These are phyloP conservation scores for Diaporthe batatas DNA, from an alignment of 2,329 filamentous ascomycete genomes.

Conservation along the genomic window DNA sequence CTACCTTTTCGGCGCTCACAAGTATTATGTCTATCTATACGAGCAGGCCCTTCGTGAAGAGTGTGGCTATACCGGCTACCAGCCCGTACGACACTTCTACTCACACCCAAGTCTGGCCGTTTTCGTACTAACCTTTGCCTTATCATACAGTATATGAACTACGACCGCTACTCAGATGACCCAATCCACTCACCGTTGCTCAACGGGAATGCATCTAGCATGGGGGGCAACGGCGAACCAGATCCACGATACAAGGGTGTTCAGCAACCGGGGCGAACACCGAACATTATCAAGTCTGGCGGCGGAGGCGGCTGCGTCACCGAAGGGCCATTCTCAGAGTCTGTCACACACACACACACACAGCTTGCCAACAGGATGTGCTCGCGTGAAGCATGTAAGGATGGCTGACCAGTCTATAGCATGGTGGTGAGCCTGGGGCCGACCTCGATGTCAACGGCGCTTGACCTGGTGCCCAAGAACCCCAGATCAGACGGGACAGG, in stretches of 20 bases:
- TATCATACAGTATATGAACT: slow-evolving; percentile 8
- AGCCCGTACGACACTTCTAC: slow-evolving; percentile 33
- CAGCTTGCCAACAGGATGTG: slow-evolving; percentile 34
- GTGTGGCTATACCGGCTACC: slow-evolving; percentile 52
- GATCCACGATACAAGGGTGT: slow-evolving; percentile 40
- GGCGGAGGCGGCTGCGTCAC: slow-evolving; percentile 68
- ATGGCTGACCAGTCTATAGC: neutral
- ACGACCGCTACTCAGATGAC: slow-evolving; percentile 58
- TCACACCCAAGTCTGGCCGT: neutral
- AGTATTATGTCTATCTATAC: slow-evolving; percentile 50
- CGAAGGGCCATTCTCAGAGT: slow-evolving; percentile 62
- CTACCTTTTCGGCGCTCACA: slow-evolving; percentile 49
- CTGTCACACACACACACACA: slow-evolving; percentile 37
- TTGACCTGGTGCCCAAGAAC: slow-evolving; percentile 48
- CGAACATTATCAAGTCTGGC: slow-evolving; percentile 59
- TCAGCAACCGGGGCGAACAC: slow-evolving; percentile 50
- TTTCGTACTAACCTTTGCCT: neutral
- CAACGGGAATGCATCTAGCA: slow-evolving; percentile 64
- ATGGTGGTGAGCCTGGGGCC: slow-evolving; percentile 24
- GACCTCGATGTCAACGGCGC: slow-evolving; percentile 4
- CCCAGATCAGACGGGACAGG: slow-evolving; percentile 52
- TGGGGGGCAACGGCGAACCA: slow-evolving; percentile 61
- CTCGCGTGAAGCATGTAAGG: neutral
- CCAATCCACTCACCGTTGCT: slow-evolving; percentile 64
- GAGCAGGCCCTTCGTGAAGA: slow-evolving; percentile 53